A percentile compares a stretch with the other conserved stretches of the same genome.
Conservation (phyloP, 2,329 filamentous ascomycete genomes). For the Sporothrix brasiliensis region DNA sequence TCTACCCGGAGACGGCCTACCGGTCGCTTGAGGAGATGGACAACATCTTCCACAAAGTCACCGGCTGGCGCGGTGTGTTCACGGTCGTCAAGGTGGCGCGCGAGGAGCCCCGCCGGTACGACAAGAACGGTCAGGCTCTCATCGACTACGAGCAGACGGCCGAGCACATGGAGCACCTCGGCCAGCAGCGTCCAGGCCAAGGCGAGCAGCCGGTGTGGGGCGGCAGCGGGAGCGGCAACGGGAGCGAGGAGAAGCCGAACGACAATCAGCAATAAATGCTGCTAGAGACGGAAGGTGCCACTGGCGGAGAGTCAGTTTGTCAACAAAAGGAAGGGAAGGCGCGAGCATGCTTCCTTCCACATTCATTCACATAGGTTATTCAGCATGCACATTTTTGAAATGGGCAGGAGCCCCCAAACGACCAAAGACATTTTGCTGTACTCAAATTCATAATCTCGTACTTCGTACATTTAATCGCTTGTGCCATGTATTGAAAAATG, state of each 20-base stretch:
- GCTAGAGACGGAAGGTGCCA: not conserved
- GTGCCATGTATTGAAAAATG: not conserved
- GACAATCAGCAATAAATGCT: not conserved
- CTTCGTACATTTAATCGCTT: too few relatives aligned
- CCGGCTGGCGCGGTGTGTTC: constrained; percentile 48
- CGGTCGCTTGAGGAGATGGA: constrained; percentile 70
- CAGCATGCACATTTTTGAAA: not conserved
- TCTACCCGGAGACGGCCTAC: constrained; percentile 58
- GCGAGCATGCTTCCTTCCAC: not conserved
- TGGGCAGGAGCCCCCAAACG: not conserved
- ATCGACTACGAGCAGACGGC: constrained; percentile 46
- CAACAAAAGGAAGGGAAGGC: not conserved
- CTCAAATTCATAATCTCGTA: not conserved
- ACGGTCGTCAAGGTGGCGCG: constrained; percentile 48
- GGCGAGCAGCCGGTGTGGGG: constrained; percentile 12
- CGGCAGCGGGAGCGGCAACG: constrained; percentile 1
- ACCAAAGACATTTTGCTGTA: not conserved
- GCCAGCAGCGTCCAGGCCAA: not conserved
- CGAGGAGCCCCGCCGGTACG: constrained; percentile 59
- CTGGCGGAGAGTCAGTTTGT: not conserved
- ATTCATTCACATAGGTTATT: not conserved
- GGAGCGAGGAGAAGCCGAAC: constrained; percentile 19
- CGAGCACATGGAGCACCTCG: constrained; percentile 25
- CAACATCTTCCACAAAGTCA: constrained; percentile 60
- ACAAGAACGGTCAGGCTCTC: constrained; percentile 61